Evolutionary conservation across 73 alveolate genomes (phyloP).

Genomic region (Halteria grandinella): DNA sequence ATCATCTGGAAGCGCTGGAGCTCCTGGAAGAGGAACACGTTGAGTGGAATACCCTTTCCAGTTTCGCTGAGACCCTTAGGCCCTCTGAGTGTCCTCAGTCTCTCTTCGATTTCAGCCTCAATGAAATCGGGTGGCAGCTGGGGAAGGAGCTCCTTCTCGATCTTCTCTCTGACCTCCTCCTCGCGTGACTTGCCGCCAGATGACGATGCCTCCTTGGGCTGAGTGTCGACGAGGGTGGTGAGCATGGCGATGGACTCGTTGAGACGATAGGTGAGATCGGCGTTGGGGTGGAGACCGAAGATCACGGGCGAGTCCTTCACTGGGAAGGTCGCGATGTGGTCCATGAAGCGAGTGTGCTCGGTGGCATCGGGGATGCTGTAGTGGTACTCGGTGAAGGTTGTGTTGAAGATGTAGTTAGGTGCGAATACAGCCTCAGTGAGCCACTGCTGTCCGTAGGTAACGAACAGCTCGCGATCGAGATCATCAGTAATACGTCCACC

Average conservation of each 20-base stretch:
- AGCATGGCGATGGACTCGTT: slow-evolving; percentile 99
- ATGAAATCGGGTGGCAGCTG: slow-evolving; percentile 94
- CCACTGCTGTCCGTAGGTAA: slow-evolving; percentile 89
- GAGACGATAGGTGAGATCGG: slow-evolving; percentile 99
- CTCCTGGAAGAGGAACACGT: slow-evolving; percentile 99
- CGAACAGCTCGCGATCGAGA: slow-evolving; percentile 93
- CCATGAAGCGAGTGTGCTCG: slow-evolving; percentile 89
- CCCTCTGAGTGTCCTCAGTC: slow-evolving; percentile 85
- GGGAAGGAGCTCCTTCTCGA: slow-evolving; percentile 78
- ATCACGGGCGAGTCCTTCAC: slow-evolving; percentile 97
- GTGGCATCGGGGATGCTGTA: slow-evolving; percentile 96
- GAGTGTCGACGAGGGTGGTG: slow-evolving; percentile 97
- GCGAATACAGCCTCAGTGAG: slow-evolving; percentile 77
- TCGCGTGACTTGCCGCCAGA: slow-evolving; percentile 98
- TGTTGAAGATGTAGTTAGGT: slow-evolving; percentile 73
- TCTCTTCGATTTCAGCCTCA: slow-evolving; percentile 93
- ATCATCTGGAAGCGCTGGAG: slow-evolving; percentile 92
- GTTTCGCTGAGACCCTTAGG: slow-evolving; percentile 91
- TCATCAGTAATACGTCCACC: slow-evolving; percentile 99
- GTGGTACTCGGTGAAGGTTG: slow-evolving; percentile 89
- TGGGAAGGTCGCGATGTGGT: slow-evolving; percentile 96
- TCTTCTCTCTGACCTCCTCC: slow-evolving; percentile 90
- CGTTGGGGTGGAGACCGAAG: slow-evolving; percentile 99
- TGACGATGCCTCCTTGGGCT: slow-evolving; percentile 99
- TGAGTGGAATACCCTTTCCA: slow-evolving; percentile 99